Base-by-base conservation (phyloP, 192 early-diverging fungal species). In the Paraglomus occultum region DNA sequence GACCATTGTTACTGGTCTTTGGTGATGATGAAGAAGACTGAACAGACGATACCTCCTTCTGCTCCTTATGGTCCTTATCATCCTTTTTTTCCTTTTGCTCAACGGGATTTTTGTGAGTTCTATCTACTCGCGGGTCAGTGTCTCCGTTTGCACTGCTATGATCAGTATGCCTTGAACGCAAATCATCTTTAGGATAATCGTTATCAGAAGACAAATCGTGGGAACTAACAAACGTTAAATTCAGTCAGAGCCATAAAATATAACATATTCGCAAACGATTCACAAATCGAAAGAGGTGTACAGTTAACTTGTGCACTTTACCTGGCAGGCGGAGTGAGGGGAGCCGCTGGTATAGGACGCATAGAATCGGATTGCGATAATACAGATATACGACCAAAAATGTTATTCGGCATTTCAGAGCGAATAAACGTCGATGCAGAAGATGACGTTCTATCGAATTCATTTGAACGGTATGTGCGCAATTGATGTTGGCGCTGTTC, bases 391-490 rank as follows among this genome's bases (percentile, higher is more conserved):
- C 61, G 61, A 15, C 67, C 58, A 64, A 70, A 70, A 18, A 54
- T 57, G 12, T 55, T 55, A 70, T 70, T 70, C 14, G 55, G 67
- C 18, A 59, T 47, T 59, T 70, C 67, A 18, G 67, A 47, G 10
- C 57, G 67, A 20, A 40, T 58, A 5, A 8, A 31, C 3, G 31
- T 31, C 31, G 31, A 31, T 31, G 31, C 31, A 31, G 31, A 31
- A 31, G 31, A 31, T 31, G 31, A 2, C 31, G 3, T 31, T 3
- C 31, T 31, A 31, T 31, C 31, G 31, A 31, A 31, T 31, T 31
- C 31, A 31, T 3, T 31, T 31, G 31, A 31, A 31, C 3, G 31
- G 31, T 31, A 31, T 31, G 31, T 31, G 31, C 31, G 31, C 31
- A 31, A 31, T 31, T 31, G 31, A n/a, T 31, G 23, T 39, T 1